Base-by-base conservation (phyloP, 2,329 filamentous ascomycete genomes). In the Metarhizium brunneum region DNA sequence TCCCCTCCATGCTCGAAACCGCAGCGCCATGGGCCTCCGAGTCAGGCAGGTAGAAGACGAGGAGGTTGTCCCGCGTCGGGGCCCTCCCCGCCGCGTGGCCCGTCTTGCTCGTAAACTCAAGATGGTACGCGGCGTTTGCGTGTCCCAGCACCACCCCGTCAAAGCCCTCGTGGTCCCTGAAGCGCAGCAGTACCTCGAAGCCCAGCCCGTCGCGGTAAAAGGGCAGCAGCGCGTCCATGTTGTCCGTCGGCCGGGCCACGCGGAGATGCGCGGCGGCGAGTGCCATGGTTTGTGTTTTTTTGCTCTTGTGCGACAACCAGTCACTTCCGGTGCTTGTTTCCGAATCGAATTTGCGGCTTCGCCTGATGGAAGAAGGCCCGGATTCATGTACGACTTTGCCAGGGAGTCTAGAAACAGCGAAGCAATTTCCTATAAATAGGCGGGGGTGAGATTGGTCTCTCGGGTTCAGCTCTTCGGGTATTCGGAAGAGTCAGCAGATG, bases 131-230 rank as follows among this genome's bases (percentile, higher is more conserved):
- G 3, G 66, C 66, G 7, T 58, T 60, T 6, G 63, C 62, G 55
- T 71, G 68, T 16, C 73, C 73, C 8, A 76, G 65, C 69, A 76
- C 72, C 10, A 75, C 53, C 13, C 70, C 73, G 58, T 71, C 69
- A 54, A 73, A 76, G 7, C 66, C 72, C 4, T 68, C 65, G 55
- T 75, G 73, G 4, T 68, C 58, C 6, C 60, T 38, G 47, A 74
- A 76, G 1, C 64, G 65, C 36, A 63, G 59, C 32, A 73, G 61
- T 10, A 70, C 52, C 6, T 65, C 59, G 55, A 76, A 71, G 29
- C 71, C 72, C 1, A 76, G 69, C 4, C 72, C 73, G 32, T 68
- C 64, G 52, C 66, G 63, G 63, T 76, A 76, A 59, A 77, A 76
- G 1, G 66, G 67, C 30, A 73, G 60, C n/a, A 76, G 62, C 0